These are phyloP conservation scores for Fusarium sp. DNA, from an alignment of 2,329 filamentous ascomycete species.

Conservation along the genomic window DNA sequence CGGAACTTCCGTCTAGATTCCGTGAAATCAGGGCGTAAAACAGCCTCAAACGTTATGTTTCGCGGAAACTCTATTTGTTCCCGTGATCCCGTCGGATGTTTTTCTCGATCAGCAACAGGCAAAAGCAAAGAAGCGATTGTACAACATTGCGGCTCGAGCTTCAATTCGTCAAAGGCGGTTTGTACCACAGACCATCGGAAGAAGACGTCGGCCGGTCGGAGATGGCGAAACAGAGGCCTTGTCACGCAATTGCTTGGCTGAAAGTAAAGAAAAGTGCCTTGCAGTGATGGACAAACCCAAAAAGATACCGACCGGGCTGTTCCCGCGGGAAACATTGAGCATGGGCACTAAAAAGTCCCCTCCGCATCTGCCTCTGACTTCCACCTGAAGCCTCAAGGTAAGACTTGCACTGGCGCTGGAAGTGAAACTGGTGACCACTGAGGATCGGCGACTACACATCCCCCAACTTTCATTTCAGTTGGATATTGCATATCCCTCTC, in stretches of 20 bases:
- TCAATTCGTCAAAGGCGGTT: not conserved
- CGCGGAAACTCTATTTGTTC: not conserved
- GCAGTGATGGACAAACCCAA: not conserved
- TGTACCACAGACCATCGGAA: not conserved
- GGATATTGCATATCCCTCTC: not conserved
- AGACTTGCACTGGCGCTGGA: not conserved
- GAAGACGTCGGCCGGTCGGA: not conserved
- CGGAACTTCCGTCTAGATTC: not conserved
- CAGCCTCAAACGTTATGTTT: not conserved
- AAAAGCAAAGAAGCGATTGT: not conserved
- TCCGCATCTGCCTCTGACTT: not conserved
- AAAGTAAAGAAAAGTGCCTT: not conserved
- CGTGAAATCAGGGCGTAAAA: not conserved
- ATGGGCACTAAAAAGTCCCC: not conserved
- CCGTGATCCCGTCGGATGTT: not conserved
- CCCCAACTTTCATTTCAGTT: not conserved
- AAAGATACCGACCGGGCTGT: not conserved
- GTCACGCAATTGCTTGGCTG: not conserved
- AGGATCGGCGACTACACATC: conserved; percentile 13
- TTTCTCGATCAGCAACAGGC: not conserved
- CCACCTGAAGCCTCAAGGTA: not conserved
- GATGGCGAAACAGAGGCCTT: not conserved
- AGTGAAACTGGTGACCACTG: conserved; percentile 4
- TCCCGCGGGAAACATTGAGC: not conserved
- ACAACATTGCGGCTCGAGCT: not conserved